Evolutionary conservation across 2,329 filamentous ascomycete genomes (phyloP).

Genomic region (Orbilia blumenaviensis): DNA sequence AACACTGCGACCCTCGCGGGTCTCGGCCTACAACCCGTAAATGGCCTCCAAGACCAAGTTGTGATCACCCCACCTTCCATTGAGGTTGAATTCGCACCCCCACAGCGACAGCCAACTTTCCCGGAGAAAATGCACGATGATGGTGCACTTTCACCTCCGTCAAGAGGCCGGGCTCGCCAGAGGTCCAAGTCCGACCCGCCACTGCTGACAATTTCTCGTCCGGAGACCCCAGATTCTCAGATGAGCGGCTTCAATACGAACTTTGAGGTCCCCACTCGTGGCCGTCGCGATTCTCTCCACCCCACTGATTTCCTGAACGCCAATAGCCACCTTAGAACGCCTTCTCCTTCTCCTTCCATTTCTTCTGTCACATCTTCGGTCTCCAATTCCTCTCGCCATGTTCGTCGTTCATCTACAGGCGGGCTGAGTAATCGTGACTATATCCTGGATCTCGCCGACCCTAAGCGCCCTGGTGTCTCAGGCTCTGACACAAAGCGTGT

Average conservation of each 20-base stretch:
- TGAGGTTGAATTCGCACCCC: constrained; percentile 57
- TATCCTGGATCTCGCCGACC: constrained; percentile 90
- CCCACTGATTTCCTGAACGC: constrained; percentile 62
- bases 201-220: constrained; percentile 37
- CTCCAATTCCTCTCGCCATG: constrained; percentile 60
- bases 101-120: constrained; percentile 58
- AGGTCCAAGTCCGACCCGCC: constrained; percentile 50
- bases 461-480: constrained; percentile 71
- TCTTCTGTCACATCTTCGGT: constrained; percentile 50
- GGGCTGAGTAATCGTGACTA: constrained; percentile 73
- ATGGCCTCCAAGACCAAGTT: constrained; percentile 47
- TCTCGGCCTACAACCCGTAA: constrained; percentile 47
- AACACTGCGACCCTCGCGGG: constrained; percentile 51
- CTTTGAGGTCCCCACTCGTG: constrained; percentile 47
- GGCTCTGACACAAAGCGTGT: constrained; percentile 75
- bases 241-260: constrained; percentile 45
- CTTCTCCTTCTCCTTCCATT: constrained; percentile 63
- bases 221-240: constrained; percentile 41
- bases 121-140: constrained; percentile 57
- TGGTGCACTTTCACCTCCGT: constrained; percentile 55
- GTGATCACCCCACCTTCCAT: constrained; percentile 56
- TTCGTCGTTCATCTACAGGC: constrained; percentile 65
- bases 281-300: constrained; percentile 57
- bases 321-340: constrained; percentile 59
- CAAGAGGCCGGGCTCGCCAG: constrained; percentile 41